phyloP scores from a whole-genome alignment of 169 alveolate species.

The Plasmodium malariae region DNA sequence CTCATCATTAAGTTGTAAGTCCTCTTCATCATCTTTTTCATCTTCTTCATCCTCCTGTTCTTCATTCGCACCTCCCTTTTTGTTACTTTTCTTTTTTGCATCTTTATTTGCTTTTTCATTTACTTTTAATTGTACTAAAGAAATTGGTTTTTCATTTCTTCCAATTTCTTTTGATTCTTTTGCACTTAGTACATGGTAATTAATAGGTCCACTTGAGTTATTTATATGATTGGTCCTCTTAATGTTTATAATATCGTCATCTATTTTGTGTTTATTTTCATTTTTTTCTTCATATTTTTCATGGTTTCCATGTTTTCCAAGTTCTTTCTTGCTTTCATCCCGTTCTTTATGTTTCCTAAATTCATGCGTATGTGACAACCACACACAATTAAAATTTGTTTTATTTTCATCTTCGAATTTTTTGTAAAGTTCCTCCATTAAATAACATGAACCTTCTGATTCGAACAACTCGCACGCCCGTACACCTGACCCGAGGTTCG shows the following conservation, averaged over 20 bases:
- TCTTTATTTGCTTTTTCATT: constrained; percentile 34
- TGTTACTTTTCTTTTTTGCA: neutral
- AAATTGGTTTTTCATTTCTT: constrained; percentile 38
- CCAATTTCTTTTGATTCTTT: neutral
- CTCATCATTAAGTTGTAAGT: neutral
- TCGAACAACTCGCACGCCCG: constrained; percentile 66
- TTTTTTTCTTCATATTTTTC: neutral
- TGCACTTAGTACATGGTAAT: constrained; percentile 17
- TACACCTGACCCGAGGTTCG: constrained; percentile 32
- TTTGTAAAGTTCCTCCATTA: constrained; percentile 40
- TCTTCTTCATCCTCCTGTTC: constrained; percentile 21
- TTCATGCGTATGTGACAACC: constrained; percentile 52
- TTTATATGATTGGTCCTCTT: neutral
- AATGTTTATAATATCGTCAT: neutral
- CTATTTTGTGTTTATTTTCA: neutral
- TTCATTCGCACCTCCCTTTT: constrained; percentile 3
- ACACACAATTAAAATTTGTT: constrained; percentile 54
- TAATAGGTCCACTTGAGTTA: neutral
- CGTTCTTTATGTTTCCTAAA: neutral
- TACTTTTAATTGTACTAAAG: constrained; percentile 26
- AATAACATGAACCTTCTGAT: constrained; percentile 51
- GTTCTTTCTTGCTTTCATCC: neutral
- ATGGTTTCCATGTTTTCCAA: neutral
- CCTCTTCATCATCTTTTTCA: constrained; percentile 7
- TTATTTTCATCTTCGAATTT: constrained; percentile 7